A percentile compares a stretch with the other conserved stretches of the same genome.
Evolutionary conservation across 352 stramenopile species (phyloP).

Genomic region (Proteromonas lacertae): DNA sequence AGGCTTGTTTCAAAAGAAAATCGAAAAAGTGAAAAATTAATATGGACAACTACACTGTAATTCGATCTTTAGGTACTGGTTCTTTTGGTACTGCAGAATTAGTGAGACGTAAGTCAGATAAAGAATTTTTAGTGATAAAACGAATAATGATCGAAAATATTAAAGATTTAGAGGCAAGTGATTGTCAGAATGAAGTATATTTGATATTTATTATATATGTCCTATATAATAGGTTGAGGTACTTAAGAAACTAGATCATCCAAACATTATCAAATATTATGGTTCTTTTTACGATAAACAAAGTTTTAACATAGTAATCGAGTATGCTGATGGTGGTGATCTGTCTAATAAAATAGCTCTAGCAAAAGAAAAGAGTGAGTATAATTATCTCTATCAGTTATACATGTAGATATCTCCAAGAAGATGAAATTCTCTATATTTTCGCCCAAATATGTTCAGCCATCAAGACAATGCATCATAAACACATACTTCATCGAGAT

Average conservation of each 20-base stretch:
- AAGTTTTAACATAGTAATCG: constrained; percentile 18
- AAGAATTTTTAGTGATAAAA: constrained; percentile 13
- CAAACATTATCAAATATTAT: constrained; percentile 16
- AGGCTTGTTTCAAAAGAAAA: too few relatives aligned
- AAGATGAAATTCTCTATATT: constrained; percentile 4
- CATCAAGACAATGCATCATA: constrained; percentile 37
- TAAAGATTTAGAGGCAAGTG: constrained; percentile 5
- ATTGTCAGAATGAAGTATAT: constrained; percentile 14
- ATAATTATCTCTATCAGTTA: not conserved
- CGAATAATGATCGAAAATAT: constrained; percentile 7
- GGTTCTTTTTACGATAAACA: constrained; percentile 18
- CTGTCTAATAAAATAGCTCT: constrained; percentile 12
- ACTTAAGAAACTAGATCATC: constrained; percentile 9
- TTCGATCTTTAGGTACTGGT: constrained; percentile 6
- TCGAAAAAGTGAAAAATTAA: too few relatives aligned
- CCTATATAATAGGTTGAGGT: too few relatives aligned
- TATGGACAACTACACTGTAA: too few relatives aligned
- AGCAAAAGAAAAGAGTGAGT: constrained; percentile 9
- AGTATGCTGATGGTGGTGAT: constrained; percentile 17
- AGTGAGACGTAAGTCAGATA: constrained; percentile 5
- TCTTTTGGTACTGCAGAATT: constrained; percentile 10
- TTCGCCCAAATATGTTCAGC: constrained; percentile 36
- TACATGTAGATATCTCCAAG: constrained; percentile 17
- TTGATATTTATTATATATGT: too few relatives aligned
- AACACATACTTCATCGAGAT: constrained; percentile 38